Conservation (phyloP, 2,329 filamentous ascomycete species). For the Ascochyta pisi region DNA sequence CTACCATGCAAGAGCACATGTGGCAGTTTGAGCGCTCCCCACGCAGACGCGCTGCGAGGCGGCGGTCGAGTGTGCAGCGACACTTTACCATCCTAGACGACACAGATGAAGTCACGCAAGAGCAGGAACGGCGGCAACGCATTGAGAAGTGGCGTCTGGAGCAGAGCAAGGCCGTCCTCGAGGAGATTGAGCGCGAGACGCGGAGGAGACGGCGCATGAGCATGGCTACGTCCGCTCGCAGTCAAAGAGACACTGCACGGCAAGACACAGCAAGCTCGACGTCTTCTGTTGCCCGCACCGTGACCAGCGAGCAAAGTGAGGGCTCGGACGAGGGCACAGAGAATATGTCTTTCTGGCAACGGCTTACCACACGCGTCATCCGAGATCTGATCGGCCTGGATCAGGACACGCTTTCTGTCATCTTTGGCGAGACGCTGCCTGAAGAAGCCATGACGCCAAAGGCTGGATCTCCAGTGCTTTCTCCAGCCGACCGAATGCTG, state of each 20-base stretch:
- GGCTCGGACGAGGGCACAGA: slow-evolving; percentile 54
- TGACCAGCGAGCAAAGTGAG: slow-evolving; percentile 41
- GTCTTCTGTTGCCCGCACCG: slow-evolving; percentile 25
- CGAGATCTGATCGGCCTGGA: slow-evolving; percentile 91
- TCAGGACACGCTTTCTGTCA: slow-evolving; percentile 79
- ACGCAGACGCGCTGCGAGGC: slow-evolving; percentile 57
- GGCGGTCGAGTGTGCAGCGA: slow-evolving; percentile 64
- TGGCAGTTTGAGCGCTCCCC: slow-evolving; percentile 93
- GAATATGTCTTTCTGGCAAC: slow-evolving; percentile 76
- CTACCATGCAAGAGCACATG: slow-evolving; percentile 77
- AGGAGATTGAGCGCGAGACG: slow-evolving; percentile 90
- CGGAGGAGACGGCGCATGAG: slow-evolving; percentile 69
- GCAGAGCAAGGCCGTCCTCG: slow-evolving; percentile 82
- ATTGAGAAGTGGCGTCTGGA: slow-evolving; percentile 94
- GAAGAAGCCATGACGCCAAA: slow-evolving; percentile 42
- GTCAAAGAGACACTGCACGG: slow-evolving; percentile 33
- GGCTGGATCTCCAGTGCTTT: slow-evolving; percentile 27
- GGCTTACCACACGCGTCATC: slow-evolving; percentile 85
- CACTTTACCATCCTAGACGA: slow-evolving; percentile 63
- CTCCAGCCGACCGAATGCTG: slow-evolving; percentile 27
- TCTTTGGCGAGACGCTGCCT: slow-evolving; percentile 82
- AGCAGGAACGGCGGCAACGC: slow-evolving; percentile 75
- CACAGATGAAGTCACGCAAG: slow-evolving; percentile 62
- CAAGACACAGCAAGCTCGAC: slow-evolving; percentile 18
- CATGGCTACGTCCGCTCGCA: slow-evolving; percentile 57